Conservation (phyloP, 176 grass and related monocot species). For the Juncus effusus region DNA sequence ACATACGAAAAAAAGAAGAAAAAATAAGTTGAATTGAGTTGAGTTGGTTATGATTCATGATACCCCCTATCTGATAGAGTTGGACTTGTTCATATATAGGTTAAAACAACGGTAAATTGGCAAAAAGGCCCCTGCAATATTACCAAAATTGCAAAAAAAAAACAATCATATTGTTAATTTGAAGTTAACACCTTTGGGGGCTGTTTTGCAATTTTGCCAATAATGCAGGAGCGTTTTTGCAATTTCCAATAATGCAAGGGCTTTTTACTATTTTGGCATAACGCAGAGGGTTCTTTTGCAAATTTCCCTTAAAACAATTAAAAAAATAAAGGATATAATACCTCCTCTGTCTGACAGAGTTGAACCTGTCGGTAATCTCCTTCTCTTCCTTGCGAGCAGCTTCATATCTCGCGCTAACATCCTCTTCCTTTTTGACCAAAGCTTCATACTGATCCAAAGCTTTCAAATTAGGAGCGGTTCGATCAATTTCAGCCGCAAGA, state of each 20-base stretch:
- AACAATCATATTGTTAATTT: conserved; percentile 8
- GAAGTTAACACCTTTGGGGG: too few species aligned
- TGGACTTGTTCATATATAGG: too few species aligned
- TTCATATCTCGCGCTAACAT: conserved; percentile 88
- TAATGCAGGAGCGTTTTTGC: too few species aligned
- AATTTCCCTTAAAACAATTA: not conserved
- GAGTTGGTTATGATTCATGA: too few species aligned
- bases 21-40: too few species aligned
- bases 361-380: conserved; percentile 85
- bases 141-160: conserved; percentile 11
- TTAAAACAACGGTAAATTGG: too few species aligned
- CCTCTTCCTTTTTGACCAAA: conserved; percentile 81
- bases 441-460: conserved; percentile 92
- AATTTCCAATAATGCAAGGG: too few species aligned
- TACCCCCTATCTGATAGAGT: too few species aligned
- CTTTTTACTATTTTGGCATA: not conserved
- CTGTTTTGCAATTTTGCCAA: too few species aligned
- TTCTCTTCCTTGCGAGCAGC: conserved; percentile 85
- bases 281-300: too few species aligned
- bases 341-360: conserved; percentile 70
- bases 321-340: conserved; percentile 17
- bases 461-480: conserved; percentile 89
- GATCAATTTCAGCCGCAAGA: conserved; percentile 74
- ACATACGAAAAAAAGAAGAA: not conserved
- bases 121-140: too few species aligned